phyloP scores from a whole-genome alignment of 2,329 filamentous ascomycete species.

The Aspergillus tubingensis region DNA sequence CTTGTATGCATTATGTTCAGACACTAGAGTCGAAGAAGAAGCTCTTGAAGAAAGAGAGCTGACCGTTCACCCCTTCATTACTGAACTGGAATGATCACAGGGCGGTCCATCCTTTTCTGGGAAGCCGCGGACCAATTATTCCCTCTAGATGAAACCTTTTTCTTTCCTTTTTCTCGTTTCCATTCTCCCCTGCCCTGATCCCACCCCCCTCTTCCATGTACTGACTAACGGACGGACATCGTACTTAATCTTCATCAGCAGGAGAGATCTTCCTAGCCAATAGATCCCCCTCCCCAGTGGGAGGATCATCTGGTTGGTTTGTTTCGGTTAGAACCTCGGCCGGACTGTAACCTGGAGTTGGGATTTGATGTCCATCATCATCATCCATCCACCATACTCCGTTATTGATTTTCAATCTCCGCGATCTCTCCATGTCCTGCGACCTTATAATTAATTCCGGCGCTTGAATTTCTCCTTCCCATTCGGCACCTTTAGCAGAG shows the following conservation, averaged over 20 bases:
- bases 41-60: not conserved
- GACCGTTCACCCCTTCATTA: slow-evolving; percentile 22
- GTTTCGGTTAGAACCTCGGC: slow-evolving; percentile 21
- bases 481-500: no score
- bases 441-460: not conserved
- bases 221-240: not conserved
- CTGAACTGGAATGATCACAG: slow-evolving; percentile 22
- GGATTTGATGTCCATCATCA: slow-evolving; percentile 11
- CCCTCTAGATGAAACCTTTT: slow-evolving; percentile 6
- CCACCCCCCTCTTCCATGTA: no score
- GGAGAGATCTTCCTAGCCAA: slow-evolving; percentile 12
- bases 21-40: not conserved
- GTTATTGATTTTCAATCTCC: not conserved
- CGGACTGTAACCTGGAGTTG: slow-evolving; percentile 16
- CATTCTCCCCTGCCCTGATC: slow-evolving; percentile 4
- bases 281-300: not conserved
- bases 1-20: not conserved
- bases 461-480: not conserved
- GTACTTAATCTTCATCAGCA: slow-evolving; percentile 8
- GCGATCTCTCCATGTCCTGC: not conserved
- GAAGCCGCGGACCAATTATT: slow-evolving; percentile 20
- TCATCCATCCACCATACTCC: not conserved
- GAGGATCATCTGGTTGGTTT: slow-evolving; percentile 17
- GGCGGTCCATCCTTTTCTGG: slow-evolving; percentile 14
- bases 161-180: slow-evolving; percentile 5